Evolutionary conservation across 192 early-diverging fungal species (phyloP), one percentile per base, ranked within the genome.

Genomic region (Pilaira anomala): DNA sequence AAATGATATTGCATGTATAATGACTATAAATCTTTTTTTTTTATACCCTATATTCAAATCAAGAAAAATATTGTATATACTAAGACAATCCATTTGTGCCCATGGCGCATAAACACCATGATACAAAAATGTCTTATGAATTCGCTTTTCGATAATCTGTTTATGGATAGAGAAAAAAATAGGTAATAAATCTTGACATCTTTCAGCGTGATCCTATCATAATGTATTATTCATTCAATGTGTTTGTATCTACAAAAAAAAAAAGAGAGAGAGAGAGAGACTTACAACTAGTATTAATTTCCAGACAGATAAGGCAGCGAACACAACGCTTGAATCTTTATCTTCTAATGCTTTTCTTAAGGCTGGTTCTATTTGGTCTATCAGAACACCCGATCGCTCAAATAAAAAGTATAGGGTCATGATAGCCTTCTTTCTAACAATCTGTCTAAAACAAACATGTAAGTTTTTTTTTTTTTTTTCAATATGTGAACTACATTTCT

Each of bases 31-130:
- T 57, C 19, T 0, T n/a, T 21, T 56, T 40, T 39, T 48, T 24
- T 48, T 24, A 64, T 70, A 70, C 68, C 68, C 68, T 26, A 64
- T 55, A n/a, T 30, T 51, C 1, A 9, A 14, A 6, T 49, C 30
- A 7, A 52, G 60, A 19, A 53, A 62, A 19, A 45, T 59, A 11
- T 41, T 71, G 59, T 78, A 64, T 28, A 81, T 77, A 46, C 74
- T 59, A 7, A 83, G 54, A 49, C 76, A 76, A n/a, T 73, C 57
- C 28, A 83, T 69, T 52, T 83, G 82, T 30, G 81, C 78, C 82
- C 82, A 83, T 1, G 82, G 82, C 2, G 82, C 79, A 16, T 76
- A 57, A 9, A 71, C 75, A n/a, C 76, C 76, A 56, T 83, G 82
- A 64, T 81, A 83, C 21, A 72, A 64, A 57, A 76, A 83, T 7